Base-by-base conservation (phyloP, 2,329 filamentous ascomycete species). In the Eutypella sp. region DNA sequence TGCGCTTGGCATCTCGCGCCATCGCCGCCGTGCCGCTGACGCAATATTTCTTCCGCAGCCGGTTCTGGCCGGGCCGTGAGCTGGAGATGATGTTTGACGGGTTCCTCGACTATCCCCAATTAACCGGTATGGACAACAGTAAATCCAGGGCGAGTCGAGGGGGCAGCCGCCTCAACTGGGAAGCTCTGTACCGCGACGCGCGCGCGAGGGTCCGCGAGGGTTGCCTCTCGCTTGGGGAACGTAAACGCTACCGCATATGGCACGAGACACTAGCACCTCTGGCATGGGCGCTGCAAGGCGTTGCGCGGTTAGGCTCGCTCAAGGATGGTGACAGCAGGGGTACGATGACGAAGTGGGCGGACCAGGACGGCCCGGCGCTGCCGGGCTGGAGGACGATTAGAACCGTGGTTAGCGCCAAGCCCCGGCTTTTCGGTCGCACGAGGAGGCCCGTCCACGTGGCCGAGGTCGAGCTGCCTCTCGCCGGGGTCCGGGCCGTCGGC, bases 211-310 rank as follows among this genome's bases (percentile, higher is more conserved):
- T 53, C 7, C 51, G 46, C 18, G 19, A 48, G 20, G 50, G 51
- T 22, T 20, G 47, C 18, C 48, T 56, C 20, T 51, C 50, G 13
- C 47, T 58, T 5, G 55, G 55, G 2, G 57, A 60, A 41, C 42
- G 49, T 9, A 57, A 60, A 38, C 46, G 57, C 10, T 42, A 52
- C 23, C 49, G 57, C 5, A 56, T 60, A 9, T 58, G 56, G 57
- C 46, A 49, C 8, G 48, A 56, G 49, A 58, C 57, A 2, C 40
- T 58, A 1, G 34, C 42, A 20, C 56, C 56, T 13, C 46, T 60
- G 18, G 42, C 41, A 1, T 36, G 44, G 4, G 55, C 57, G 16
- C 49, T 57, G 27, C 44, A 47, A 4, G 15, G 45, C n/a, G 39
- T 60, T 22, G 19, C 40, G 16, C 42, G 25, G n/a, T 31, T 53